Conservation (phyloP, 1,284 basidiomycete species). For the Ganoderma boninense region DNA sequence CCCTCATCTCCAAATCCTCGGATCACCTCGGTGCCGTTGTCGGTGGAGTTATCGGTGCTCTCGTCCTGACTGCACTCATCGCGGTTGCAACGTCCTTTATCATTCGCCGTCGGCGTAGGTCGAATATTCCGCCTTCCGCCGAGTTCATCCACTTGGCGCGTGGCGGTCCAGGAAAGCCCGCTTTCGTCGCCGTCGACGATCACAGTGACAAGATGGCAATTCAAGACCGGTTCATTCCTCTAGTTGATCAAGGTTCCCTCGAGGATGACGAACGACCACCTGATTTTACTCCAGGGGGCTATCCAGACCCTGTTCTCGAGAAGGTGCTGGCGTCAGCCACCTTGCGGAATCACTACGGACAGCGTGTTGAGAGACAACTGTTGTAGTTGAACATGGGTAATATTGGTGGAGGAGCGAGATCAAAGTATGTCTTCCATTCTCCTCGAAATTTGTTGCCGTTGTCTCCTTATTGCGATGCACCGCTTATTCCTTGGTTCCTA, state of each 20-base stretch:
- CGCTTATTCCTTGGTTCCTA: not conserved
- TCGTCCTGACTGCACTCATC: conserved; percentile 22
- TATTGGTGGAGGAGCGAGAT: not conserved
- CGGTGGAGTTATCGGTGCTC: conserved; percentile 33
- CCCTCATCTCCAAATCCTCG: not conserved
- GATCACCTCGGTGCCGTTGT: conserved; percentile 28
- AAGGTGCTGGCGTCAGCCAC: conserved; percentile 35
- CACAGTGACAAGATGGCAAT: not conserved
- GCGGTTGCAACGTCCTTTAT: conserved; percentile 13
- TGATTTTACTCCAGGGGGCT: conserved; percentile 37
- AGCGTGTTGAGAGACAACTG: conserved; percentile 6
- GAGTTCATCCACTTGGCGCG: conserved; percentile 34
- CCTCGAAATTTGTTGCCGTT: not conserved
- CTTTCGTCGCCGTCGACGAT: not conserved
- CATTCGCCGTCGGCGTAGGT: conserved; percentile 22
- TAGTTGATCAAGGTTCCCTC: conserved; percentile 27
- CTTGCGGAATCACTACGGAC: conserved; percentile 31
- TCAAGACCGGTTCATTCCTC: conserved; percentile 13
- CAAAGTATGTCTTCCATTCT: not conserved
- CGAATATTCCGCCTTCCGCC: conserved; percentile 32
- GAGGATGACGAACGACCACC: conserved; percentile 36
- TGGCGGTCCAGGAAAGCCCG: not conserved
- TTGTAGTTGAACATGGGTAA: not conserved
- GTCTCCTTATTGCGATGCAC: not conserved
- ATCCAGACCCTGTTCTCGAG: conserved; percentile 38